Conservation (phyloP, 2,329 filamentous ascomycete genomes). For the Ambrosiella xylebori region DNA sequence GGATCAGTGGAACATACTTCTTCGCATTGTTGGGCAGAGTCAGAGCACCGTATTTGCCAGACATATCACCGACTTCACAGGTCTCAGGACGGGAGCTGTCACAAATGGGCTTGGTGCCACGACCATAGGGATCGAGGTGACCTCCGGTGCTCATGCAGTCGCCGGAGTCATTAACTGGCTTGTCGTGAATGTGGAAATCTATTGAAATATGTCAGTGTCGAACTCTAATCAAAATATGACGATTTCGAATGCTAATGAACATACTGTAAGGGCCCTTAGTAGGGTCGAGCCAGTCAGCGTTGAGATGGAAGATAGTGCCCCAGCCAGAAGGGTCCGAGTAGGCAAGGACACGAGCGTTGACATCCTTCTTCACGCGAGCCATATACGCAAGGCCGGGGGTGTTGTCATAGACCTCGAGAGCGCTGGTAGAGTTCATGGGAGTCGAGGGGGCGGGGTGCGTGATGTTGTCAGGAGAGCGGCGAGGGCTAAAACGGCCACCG, state of each 20-base stretch:
- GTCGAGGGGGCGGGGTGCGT: background rate
- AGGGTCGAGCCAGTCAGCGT: slow-evolving; percentile 7
- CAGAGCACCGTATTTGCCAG: slow-evolving; percentile 39
- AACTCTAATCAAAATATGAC: background rate
- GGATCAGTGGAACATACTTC: background rate
- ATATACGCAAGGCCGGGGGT: slow-evolving; percentile 6
- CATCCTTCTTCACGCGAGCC: slow-evolving; percentile 9
- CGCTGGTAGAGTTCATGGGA: slow-evolving; percentile 1
- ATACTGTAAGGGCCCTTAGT: slow-evolving; percentile 11
- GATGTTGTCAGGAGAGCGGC: background rate
- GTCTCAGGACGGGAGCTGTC: slow-evolving; percentile 28
- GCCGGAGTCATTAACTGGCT: slow-evolving; percentile 32
- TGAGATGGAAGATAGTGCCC: slow-evolving; percentile 12
- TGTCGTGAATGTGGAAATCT: slow-evolving; percentile 41
- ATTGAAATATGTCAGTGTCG: background rate
- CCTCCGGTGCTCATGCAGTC: slow-evolving; percentile 36
- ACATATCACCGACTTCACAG: slow-evolving; percentile 43
- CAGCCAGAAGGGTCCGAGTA: slow-evolving; percentile 11
- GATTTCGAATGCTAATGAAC: background rate
- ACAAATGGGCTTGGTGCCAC: slow-evolving; percentile 32
- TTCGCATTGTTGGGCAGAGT: slow-evolving; percentile 12
- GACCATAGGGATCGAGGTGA: slow-evolving; percentile 39
- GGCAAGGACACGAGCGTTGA: slow-evolving; percentile 7
- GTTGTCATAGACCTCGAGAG: slow-evolving; percentile 6
- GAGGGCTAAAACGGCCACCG: background rate